Percentiles rank a stretch among this genome's conserved stretches.
Evolutionary conservation across 169 alveolate species (phyloP).

Genomic region (Plasmodium adleri): DNA sequence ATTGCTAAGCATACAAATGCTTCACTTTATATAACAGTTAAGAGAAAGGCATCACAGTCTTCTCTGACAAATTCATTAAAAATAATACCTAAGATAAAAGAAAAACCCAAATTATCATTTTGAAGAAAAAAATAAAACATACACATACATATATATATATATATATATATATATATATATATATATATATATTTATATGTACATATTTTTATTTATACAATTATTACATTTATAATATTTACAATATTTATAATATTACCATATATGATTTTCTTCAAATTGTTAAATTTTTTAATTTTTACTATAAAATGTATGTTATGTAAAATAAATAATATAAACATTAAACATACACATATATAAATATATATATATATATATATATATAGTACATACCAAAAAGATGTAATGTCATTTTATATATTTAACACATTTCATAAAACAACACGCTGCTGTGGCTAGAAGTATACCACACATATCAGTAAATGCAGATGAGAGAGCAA

Average conservation of each 20-base stretch:
- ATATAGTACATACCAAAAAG: not conserved
- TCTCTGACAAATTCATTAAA: constrained; percentile 19
- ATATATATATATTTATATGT: not conserved
- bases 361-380: not conserved
- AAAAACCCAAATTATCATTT: not conserved
- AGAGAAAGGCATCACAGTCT: constrained; percentile 40
- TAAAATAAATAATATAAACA: too few relatives aligned
- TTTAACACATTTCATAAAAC: constrained; percentile 33
- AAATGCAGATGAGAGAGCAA: constrained; percentile 71
- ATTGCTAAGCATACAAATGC: constrained; percentile 55
- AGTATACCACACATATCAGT: constrained; percentile 63
- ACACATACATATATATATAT: too few relatives aligned
- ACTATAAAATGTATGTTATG: too few relatives aligned
- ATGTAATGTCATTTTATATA: not conserved
- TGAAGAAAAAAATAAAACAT: not conserved
- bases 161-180: not conserved
- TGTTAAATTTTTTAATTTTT: not conserved
- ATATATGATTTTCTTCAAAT: not conserved
- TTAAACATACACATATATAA: not conserved
- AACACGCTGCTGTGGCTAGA: constrained; percentile 30
- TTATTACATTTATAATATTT: too few relatives aligned
- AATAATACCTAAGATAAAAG: not conserved
- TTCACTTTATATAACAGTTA: constrained; percentile 38
- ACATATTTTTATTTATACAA: not conserved
- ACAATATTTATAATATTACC: too few relatives aligned